Base-by-base conservation (phyloP, 106 monocot species). In the Apostasia shenzhenica region DNA sequence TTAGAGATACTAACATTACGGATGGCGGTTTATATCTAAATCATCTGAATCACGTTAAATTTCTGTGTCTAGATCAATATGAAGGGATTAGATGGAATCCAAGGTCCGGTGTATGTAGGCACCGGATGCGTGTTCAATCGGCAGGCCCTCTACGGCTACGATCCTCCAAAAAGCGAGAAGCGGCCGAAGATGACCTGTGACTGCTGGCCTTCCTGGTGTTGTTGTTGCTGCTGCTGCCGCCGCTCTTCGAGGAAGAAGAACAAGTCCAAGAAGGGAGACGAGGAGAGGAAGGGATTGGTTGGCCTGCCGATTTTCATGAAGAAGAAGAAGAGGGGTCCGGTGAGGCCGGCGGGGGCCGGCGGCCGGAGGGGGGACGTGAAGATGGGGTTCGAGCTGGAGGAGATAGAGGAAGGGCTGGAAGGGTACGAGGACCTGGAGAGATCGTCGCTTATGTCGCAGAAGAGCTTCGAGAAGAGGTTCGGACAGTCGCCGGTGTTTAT, bases 401-500 rank as follows among this genome's bases (percentile, higher is more conserved):
- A 88, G 81, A 95, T 95, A 11, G 94, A 95, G 67, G 94, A 95
- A 61, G 94, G 94, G 4, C 47, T 95, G 14, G 94, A 95, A 70
- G 94, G 94, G 54, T 91, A 95, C 57, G 94, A 91, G 4, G 94
- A 91, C 60, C 68, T 85, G 60, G 94, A 95, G 80, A 79, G 76
- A 62, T 83, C 94, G 46, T 84, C 88, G 10, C 83, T 95, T 47
- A 95, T 95, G 91, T 95, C 94, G 14, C 94, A 91, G 76, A 94
- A 94, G 82, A 85, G 58, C 83, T 94, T 94, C 67, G 94, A 94
- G 85, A 94, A 94, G 74, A 67, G 87, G 43, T 94, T 94, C 47
- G 94, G 94, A 5, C 94, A 91, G 73, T 94, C 94, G 6, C 94
- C 94, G 51, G 94, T 91, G 74, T 94, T 94, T 79, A 94, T 94